phyloP scores from a whole-genome alignment of 2,329 filamentous ascomycete species.

The Scleromitrula shiraiana region DNA sequence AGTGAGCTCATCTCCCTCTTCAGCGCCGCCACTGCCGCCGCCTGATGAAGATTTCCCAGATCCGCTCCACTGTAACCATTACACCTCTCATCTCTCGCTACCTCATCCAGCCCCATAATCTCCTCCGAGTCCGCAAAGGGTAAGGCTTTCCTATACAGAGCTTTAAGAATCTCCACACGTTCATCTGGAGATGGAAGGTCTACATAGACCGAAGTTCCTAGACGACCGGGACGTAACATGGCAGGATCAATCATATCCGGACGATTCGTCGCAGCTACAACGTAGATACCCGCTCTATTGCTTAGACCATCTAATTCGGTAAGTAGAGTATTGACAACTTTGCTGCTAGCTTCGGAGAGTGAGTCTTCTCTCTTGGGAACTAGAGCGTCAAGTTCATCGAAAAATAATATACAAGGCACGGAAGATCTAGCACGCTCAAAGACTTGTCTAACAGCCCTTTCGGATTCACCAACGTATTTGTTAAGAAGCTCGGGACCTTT shows the following conservation, averaged over 20 bases:
- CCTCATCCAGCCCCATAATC: constrained; percentile 45
- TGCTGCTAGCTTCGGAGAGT: constrained; percentile 72
- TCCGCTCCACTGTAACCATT: constrained; percentile 68
- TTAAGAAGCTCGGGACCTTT: constrained; percentile 95
- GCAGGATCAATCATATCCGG: constrained; percentile 96
- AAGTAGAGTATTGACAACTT: constrained; percentile 90
- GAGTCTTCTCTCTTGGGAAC: constrained; percentile 75
- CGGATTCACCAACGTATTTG: constrained; percentile 95
- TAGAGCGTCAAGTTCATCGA: constrained; percentile 92
- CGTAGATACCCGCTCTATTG: constrained; percentile 76
- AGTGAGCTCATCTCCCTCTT: constrained; percentile 28
- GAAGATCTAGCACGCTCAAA: constrained; percentile 82
- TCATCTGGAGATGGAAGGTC: constrained; percentile 74
- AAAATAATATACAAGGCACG: constrained; percentile 91
- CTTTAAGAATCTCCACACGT: constrained; percentile 75
- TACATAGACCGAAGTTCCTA: constrained; percentile 84
- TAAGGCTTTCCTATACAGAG: constrained; percentile 48
- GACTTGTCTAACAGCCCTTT: constrained; percentile 84
- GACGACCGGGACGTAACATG: constrained; percentile 82
- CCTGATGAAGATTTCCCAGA: constrained; percentile 43
- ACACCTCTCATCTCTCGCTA: constrained; percentile 63
- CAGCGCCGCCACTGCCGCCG: constrained; percentile 29
- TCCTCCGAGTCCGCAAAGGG: constrained; percentile 44
- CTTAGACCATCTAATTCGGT: constrained; percentile 87
- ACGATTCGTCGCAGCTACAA: constrained; percentile 90